A percentile compares a stretch with the other conserved stretches of the same genome.
phyloP scores from a whole-genome alignment of 495 filamentous ascomycete species.

The Trichoderma orchidacearum region DNA sequence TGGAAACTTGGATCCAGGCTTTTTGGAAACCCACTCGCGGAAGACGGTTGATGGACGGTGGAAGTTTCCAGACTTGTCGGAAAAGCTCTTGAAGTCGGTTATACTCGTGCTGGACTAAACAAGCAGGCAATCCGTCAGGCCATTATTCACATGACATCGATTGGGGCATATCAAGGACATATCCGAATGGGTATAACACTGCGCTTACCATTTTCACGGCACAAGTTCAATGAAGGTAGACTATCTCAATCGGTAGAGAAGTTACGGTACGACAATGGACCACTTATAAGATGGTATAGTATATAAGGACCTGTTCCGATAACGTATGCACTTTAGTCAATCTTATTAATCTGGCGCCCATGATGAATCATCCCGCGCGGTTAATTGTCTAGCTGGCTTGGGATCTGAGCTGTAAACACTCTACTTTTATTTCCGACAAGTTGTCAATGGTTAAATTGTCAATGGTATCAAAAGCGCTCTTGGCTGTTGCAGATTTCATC shows the following conservation, averaged over 20 bases:
- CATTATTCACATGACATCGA: background rate
- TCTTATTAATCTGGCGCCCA: background rate
- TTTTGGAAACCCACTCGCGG: conserved; percentile 52
- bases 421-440: no score
- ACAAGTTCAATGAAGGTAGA: no score
- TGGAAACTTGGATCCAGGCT: conserved; percentile 48
- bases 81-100: conserved; percentile 67
- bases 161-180: background rate
- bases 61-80: conserved; percentile 74
- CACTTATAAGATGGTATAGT: background rate
- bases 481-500: no score
- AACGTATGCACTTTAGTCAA: background rate
- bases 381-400: no score
- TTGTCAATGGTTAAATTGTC: no score
- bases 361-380: background rate
- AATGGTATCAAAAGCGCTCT: no score
- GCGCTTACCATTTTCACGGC: no score
- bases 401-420: no score
- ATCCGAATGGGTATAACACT: no score
- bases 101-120: conserved; percentile 34
- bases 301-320: background rate
- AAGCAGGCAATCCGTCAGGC: no score
- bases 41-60: conserved; percentile 62
- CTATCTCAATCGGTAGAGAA: no score
- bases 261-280: no score